Conservation (phyloP, 2,329 filamentous ascomycete species). For the Sporothrix schenckii region DNA sequence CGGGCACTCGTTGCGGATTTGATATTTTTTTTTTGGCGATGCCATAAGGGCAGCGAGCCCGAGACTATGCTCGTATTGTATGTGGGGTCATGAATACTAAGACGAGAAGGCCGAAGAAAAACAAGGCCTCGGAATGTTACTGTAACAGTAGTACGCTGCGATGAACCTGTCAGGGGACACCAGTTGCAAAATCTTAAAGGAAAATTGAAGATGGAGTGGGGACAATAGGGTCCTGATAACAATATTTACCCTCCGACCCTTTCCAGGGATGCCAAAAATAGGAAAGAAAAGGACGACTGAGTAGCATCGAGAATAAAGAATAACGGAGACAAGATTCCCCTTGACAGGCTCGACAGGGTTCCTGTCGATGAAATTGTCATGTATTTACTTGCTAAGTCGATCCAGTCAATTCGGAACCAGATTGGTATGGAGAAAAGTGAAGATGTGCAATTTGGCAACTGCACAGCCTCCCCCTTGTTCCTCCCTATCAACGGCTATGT, state of each 20-base stretch:
- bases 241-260: too few relatives aligned
- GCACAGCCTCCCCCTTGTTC: constrained; percentile 30
- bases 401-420: constrained; percentile 9
- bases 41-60: constrained; percentile 1
- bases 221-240: not conserved
- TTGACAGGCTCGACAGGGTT: constrained; percentile 11
- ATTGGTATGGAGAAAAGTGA: constrained; percentile 9
- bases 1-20: not conserved
- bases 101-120: not conserved
- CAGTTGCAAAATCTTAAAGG: not conserved
- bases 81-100: not conserved
- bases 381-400: not conserved
- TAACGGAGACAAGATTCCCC: not conserved
- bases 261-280: not conserved
- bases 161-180: not conserved
- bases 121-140: not conserved
- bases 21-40: not conserved
- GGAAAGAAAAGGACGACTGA: not conserved
- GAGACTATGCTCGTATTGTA: constrained; percentile 3
- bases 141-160: constrained; percentile 19
- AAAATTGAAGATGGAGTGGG: not conserved
- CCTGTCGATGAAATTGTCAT: not conserved
- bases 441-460: constrained; percentile 19
- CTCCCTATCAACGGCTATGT: not conserved
- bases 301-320: not conserved